A percentile compares a stretch with the other conserved stretches of the same genome.
phyloP scores from a whole-genome alignment of 2,329 filamentous ascomycete genomes.

The Sphaerulina musiva region DNA sequence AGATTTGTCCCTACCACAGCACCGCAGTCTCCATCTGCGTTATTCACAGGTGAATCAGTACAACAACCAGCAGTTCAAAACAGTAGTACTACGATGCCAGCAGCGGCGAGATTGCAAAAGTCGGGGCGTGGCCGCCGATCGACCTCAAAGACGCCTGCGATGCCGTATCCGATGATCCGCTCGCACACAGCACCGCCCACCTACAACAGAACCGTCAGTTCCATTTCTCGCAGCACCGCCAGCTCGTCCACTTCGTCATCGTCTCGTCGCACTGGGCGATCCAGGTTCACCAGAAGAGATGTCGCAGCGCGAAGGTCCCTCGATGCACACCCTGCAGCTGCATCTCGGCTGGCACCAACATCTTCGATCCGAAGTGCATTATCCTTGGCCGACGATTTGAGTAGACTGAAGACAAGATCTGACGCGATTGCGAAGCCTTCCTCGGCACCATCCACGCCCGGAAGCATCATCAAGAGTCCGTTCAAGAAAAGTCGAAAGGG shows the following conservation, averaged over 20 bases:
- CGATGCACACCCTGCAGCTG: background rate
- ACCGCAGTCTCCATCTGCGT: background rate
- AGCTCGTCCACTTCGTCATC: background rate
- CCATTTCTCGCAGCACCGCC: background rate
- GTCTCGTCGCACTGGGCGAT: background rate
- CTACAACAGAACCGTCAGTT: slow-evolving; percentile 1
- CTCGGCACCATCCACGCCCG: slow-evolving; percentile 5
- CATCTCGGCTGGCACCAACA: background rate
- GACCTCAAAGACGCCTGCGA: background rate
- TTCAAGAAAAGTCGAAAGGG: slow-evolving; percentile 20
- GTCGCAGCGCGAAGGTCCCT: no score
- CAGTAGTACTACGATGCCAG: background rate
- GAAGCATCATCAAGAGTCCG: background rate
- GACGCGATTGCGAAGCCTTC: slow-evolving; percentile 11
- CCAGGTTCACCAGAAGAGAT: slow-evolving; percentile 2
- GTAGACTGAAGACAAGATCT: background rate
- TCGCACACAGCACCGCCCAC: slow-evolving; percentile 9
- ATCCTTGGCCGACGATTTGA: slow-evolving; percentile 3
- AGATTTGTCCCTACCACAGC: background rate
- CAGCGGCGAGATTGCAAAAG: background rate
- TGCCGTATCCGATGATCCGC: background rate
- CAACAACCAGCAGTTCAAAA: background rate
- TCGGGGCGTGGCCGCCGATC: background rate
- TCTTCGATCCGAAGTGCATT: background rate
- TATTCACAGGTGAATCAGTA: background rate